phyloP scores from a whole-genome alignment of 805 yeast genomes.

The Aciculoconidium aculeatum region DNA sequence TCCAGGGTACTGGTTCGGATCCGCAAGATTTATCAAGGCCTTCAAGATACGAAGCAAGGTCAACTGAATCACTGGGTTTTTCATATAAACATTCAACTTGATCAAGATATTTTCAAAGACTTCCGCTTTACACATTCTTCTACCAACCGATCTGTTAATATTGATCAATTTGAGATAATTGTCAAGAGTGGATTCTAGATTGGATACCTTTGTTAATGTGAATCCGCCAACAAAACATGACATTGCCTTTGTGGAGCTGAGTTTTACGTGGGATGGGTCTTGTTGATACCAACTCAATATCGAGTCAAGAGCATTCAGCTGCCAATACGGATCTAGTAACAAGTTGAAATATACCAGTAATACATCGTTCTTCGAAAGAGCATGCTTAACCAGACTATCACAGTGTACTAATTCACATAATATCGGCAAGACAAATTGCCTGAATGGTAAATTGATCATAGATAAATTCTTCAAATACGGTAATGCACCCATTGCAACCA shows the following conservation, averaged over 20 bases:
- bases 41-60: conserved; percentile 23
- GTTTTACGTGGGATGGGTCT: conserved; percentile 17
- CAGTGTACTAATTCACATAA: conserved; percentile 49
- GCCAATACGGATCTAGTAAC: conserved; percentile 51
- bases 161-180: conserved; percentile 32
- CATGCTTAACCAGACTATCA: conserved; percentile 26
- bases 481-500: conserved; percentile 42
- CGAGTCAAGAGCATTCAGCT: conserved; percentile 49
- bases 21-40: conserved; percentile 6
- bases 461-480: conserved; percentile 39
- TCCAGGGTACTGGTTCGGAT: conserved; percentile 1
- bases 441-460: conserved; percentile 35
- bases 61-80: conserved; percentile 34
- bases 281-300: conserved; percentile 35
- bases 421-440: conserved; percentile 49
- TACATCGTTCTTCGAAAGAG: conserved; percentile 32
- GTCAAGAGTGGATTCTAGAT: conserved; percentile 39
- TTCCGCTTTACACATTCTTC: conserved; percentile 19
- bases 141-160: conserved; percentile 14
- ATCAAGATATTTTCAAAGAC: conserved; percentile 25
- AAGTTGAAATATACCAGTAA: conserved; percentile 35
- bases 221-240: conserved; percentile 35
- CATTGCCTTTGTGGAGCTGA: conserved; percentile 19
- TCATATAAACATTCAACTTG: conserved; percentile 22
- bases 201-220: conserved; percentile 32